Evolutionary conservation across 2,329 filamentous ascomycete genomes (phyloP).

Genomic region (Colletotrichum scovillei): DNA sequence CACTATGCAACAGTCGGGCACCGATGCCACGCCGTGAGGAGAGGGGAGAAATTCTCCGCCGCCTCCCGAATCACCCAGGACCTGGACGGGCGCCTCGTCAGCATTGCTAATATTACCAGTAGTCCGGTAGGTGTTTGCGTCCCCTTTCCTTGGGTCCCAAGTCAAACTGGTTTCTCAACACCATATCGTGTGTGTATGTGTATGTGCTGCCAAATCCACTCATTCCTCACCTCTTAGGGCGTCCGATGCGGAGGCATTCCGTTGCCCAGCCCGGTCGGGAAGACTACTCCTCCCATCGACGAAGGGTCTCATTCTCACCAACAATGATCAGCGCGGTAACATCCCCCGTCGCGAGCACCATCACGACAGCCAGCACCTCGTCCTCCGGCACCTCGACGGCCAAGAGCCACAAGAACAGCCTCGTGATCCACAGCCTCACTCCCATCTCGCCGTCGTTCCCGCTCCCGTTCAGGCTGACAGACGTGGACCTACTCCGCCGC

Average conservation of each 20-base stretch:
- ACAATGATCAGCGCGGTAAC: constrained; percentile 26
- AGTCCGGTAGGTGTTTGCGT: not conserved
- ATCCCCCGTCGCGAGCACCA: constrained; percentile 19
- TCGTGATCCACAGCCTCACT: constrained; percentile 12
- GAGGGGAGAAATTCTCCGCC: constrained; percentile 4
- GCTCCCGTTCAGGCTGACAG: constrained; percentile 56
- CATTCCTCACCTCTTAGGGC: not conserved
- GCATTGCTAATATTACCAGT: not conserved
- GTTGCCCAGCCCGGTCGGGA: constrained; percentile 28
- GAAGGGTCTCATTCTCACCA: constrained; percentile 31
- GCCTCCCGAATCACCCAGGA: not conserved
- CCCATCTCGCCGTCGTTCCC: constrained; percentile 4
- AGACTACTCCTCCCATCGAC: constrained; percentile 26
- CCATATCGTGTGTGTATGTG: not conserved
- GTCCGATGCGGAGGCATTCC: constrained; percentile 30
- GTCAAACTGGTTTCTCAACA: not conserved
- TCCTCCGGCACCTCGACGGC: constrained; percentile 17
- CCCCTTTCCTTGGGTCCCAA: not conserved
- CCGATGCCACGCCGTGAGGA: constrained; percentile 5
- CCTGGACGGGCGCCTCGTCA: not conserved
- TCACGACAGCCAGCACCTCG: constrained; percentile 17
- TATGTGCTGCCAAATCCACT: not conserved
- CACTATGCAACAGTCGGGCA: constrained; percentile 5
- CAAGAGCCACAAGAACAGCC: constrained; percentile 8
- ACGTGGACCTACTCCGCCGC: constrained; percentile 59